Base-by-base conservation (phyloP, 495 filamentous ascomycete genomes). In the Beverwykella pulmonaria region DNA sequence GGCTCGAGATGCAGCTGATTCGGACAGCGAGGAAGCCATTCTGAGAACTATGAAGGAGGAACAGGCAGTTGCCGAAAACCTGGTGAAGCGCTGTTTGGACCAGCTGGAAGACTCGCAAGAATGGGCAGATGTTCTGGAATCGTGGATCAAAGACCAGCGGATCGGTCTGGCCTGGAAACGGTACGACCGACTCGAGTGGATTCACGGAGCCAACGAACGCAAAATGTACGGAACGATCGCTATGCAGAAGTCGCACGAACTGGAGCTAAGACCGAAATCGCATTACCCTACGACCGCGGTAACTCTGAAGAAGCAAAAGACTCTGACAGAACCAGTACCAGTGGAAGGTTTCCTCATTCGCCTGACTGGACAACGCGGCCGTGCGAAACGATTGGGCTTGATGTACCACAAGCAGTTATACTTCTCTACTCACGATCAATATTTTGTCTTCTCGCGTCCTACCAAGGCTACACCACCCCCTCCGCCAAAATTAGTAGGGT, bases 91-190 rank as follows among this genome's bases (percentile, higher is more conserved):
- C 15, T 89, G 86, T 70, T 75, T 91, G 26, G 74, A 81, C 25
- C 83, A 89, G 78, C 78, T 92, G 0, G 75, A 82, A 69, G 78
- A 82, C 15, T 77, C 80, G 15, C 74, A 81, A 0, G 86, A 90
- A 68, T 92, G 88, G 87, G 75, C 76, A 1, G 82, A 89, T 50
- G 82, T 90, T 0, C 63, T 91, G 9, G 78, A 83, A 22, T 62
- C 76, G 30, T 91, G 89, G 89, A 75, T 82, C 19, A 81, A 80
- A 46, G 75, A 83, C 30, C 82, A 88, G 61, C 85, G 82, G 29
- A 86, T 92, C 78, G 89, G 89, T 1, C 79, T 92, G 55, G 89
- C 87, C 17, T 92, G 89, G 89, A 89, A 87, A 71, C 81, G 89
- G 34, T 92, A 91, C 70, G 89, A 92, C 69, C 82, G 89, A 15